Evolutionary conservation across 495 filamentous ascomycete species (phyloP).

Genomic region (Tuber aestivum): DNA sequence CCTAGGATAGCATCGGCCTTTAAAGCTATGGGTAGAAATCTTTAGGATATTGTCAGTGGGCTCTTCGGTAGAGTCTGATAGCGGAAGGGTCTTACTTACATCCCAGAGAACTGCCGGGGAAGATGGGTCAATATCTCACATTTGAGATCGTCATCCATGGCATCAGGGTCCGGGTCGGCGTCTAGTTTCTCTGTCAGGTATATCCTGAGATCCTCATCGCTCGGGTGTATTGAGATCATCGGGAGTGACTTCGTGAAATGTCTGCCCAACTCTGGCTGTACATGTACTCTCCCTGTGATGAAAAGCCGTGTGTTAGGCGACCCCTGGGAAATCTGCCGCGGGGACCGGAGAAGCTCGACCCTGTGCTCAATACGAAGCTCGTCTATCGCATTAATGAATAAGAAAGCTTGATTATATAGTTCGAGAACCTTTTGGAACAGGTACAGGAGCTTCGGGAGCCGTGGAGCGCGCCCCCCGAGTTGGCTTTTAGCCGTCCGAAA

Average conservation of each 20-base stretch:
- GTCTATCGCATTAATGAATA: slow-evolving; percentile 19
- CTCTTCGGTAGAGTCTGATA: neutral
- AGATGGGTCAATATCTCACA: slow-evolving; percentile 10
- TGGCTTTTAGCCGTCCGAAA: neutral
- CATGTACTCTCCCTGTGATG: slow-evolving; percentile 16
- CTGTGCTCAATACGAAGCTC: slow-evolving; percentile 16
- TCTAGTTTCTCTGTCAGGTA: slow-evolving; percentile 10
- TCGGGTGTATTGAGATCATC: neutral
- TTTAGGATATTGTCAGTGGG: neutral
- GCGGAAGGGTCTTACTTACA: slow-evolving; percentile 7
- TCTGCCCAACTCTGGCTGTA: slow-evolving; percentile 8
- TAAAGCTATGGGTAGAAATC: slow-evolving; percentile 3
- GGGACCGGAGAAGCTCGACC: slow-evolving; percentile 6
- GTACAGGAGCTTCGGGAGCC: neutral
- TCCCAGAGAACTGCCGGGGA: slow-evolving; percentile 5
- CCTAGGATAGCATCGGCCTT: neutral
- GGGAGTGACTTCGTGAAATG: neutral
- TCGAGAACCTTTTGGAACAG: neutral
- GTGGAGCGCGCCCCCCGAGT: neutral
- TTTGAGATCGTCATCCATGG: slow-evolving; percentile 3
- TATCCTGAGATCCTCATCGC: slow-evolving; percentile 7
- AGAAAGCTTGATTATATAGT: neutral
- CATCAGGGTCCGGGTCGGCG: slow-evolving; percentile 6
- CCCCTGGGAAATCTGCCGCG: neutral
- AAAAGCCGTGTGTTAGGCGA: slow-evolving; percentile 7